phyloP scores from a whole-genome alignment of 306 rosid genomes.

The Cucurbita ficifolia region DNA sequence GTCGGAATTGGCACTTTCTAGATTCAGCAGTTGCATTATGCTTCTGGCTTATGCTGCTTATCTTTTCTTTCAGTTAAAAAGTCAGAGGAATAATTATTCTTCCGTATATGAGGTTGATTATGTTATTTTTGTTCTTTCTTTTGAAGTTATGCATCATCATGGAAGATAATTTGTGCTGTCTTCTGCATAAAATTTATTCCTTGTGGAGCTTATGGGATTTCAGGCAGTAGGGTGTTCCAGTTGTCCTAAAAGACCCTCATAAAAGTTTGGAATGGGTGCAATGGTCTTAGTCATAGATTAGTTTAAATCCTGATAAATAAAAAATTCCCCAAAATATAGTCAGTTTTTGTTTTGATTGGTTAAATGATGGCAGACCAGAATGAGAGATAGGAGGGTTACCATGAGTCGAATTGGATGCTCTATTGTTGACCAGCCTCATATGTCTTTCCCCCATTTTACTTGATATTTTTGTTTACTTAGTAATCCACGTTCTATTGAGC shows the following conservation, averaged over 20 bases:
- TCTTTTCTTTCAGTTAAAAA: constrained; percentile 58
- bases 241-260: neutral
- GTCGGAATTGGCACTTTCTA: constrained; percentile 53
- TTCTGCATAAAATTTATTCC: neutral
- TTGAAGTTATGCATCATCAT: neutral
- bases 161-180: neutral
- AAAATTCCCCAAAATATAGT: neutral
- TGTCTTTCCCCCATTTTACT: neutral
- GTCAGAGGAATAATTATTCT: constrained; percentile 29
- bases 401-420: neutral
- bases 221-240: neutral
- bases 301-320: neutral
- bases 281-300: neutral
- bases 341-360: neutral
- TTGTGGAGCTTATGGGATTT: neutral
- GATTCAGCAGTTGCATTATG: constrained; percentile 58
- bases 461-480: neutral
- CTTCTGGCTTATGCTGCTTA: constrained; percentile 56
- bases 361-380: neutral
- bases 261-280: neutral
- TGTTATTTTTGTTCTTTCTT: neutral
- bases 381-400: neutral
- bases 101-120: constrained; percentile 39
- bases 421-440: neutral
- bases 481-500: neutral